phyloP scores from a whole-genome alignment of 176 grass and related monocot species.

The Calamus simplicifolius region DNA sequence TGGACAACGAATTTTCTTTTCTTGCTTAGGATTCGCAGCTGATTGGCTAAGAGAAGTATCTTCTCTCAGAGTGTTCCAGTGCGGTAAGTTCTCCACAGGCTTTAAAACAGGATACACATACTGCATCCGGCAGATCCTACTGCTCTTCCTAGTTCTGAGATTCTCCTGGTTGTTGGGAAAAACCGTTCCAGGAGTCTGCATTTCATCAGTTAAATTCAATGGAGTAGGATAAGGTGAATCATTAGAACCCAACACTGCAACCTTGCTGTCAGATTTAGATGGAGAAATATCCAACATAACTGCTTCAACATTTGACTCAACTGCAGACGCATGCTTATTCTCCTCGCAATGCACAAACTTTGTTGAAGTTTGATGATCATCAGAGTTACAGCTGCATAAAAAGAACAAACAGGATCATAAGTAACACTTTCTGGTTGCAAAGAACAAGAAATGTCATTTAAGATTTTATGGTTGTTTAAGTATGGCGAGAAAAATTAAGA shows the following conservation, averaged over 20 bases:
- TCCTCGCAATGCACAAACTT: constrained; percentile 20
- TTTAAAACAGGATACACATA: constrained; percentile 59
- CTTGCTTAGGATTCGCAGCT: constrained; percentile 3
- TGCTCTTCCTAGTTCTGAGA: constrained; percentile 29
- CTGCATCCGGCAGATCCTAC: constrained; percentile 29
- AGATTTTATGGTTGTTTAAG: no score
- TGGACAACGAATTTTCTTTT: constrained; percentile 1
- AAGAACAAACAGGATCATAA: background rate
- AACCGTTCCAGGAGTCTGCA: constrained; percentile 70
- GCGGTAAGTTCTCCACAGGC: constrained; percentile 35
- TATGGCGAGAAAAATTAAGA: no score
- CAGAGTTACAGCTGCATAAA: constrained; percentile 22
- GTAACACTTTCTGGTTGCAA: background rate
- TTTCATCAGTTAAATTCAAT: constrained; percentile 44
- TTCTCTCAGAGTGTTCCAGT: constrained; percentile 3
- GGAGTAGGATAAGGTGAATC: constrained; percentile 71
- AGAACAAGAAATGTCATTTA: background rate
- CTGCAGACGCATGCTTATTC: background rate
- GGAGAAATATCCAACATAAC: constrained; percentile 18
- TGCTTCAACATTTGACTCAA: constrained; percentile 14
- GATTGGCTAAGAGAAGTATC: constrained; percentile 2
- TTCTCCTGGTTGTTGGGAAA: constrained; percentile 37
- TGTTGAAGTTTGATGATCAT: background rate
- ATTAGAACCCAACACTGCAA: background rate
- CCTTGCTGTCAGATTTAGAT: constrained; percentile 1